phyloP scores from a whole-genome alignment of 78 protist genomes.

The Dictyostelium intermedium region DNA sequence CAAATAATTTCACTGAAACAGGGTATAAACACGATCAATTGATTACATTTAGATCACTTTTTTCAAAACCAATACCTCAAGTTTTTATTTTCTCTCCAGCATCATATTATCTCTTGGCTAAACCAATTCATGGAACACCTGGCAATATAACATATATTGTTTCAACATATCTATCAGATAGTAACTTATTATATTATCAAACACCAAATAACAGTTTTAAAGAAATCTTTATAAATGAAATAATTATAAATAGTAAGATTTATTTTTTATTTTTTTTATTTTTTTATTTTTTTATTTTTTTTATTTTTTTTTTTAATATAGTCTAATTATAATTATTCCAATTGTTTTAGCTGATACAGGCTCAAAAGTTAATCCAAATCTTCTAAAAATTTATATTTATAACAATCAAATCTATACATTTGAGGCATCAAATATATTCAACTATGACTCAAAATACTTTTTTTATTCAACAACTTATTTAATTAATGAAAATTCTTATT shows the following conservation, averaged over 20 bases:
- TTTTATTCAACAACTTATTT: neutral
- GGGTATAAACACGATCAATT: neutral
- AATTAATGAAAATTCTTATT: neutral
- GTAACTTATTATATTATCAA: neutral
- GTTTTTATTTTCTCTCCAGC: neutral
- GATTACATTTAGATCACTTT: neutral
- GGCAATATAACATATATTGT: neutral
- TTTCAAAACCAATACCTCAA: neutral
- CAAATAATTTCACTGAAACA: neutral
- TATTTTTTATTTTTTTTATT: neutral
- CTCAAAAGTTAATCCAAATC: neutral
- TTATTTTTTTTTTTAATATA: neutral
- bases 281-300: neutral
- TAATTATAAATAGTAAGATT: neutral
- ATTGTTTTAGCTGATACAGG: neutral
- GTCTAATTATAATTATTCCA: too few relatives aligned
- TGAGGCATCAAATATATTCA: neutral
- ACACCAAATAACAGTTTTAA: neutral
- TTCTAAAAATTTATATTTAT: neutral
- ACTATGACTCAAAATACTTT: neutral
- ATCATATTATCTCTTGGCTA: neutral
- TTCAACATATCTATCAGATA: neutral
- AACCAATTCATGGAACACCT: neutral
- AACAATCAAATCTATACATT: neutral
- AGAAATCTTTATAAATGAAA: neutral